phyloP scores from a whole-genome alignment of 345 rosid species.

The Corchorus olitorius region DNA sequence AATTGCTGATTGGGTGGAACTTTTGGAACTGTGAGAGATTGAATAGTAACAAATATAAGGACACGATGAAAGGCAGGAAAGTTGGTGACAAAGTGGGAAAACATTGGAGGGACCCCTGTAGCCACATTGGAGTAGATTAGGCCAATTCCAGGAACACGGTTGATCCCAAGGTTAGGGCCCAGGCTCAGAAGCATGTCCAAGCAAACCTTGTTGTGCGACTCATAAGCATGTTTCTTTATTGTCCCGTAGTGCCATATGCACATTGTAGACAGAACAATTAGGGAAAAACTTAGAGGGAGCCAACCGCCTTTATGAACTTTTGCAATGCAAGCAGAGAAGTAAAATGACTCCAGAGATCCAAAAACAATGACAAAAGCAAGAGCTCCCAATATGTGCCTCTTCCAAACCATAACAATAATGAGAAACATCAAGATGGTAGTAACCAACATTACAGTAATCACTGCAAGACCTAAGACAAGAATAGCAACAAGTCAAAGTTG shows the following conservation, averaged over 20 bases:
- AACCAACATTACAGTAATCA: slow-evolving; percentile 37
- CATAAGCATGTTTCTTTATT: slow-evolving; percentile 28
- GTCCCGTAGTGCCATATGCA: slow-evolving; percentile 42
- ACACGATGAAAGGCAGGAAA: slow-evolving; percentile 39
- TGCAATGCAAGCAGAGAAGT: slow-evolving; percentile 33
- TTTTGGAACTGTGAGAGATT: slow-evolving; percentile 36
- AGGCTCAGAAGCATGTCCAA: slow-evolving; percentile 28
- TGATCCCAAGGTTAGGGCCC: slow-evolving; percentile 33
- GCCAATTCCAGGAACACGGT: slow-evolving; percentile 40
- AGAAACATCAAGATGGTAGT: slow-evolving; percentile 40
- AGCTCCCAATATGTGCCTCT: slow-evolving; percentile 23
- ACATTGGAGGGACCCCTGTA: slow-evolving; percentile 40
- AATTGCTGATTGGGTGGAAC: slow-evolving; percentile 26
- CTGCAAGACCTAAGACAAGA: slow-evolving; percentile 35
- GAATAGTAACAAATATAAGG: slow-evolving; percentile 32
- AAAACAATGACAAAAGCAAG: slow-evolving; percentile 27
- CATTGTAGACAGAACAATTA: slow-evolving; percentile 30
- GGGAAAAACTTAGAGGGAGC: slow-evolving; percentile 29
- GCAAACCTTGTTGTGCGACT: slow-evolving; percentile 30
- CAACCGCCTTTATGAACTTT: slow-evolving; percentile 36
- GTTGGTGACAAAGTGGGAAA: slow-evolving; percentile 38
- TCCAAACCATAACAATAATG: slow-evolving; percentile 31
- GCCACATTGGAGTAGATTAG: slow-evolving; percentile 31
- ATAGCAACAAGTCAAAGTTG: slow-evolving; percentile 6
- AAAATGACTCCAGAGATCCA: slow-evolving; percentile 33